phyloP scores from a whole-genome alignment of 148 eudicot species.

The Persicaria maculosa region DNA sequence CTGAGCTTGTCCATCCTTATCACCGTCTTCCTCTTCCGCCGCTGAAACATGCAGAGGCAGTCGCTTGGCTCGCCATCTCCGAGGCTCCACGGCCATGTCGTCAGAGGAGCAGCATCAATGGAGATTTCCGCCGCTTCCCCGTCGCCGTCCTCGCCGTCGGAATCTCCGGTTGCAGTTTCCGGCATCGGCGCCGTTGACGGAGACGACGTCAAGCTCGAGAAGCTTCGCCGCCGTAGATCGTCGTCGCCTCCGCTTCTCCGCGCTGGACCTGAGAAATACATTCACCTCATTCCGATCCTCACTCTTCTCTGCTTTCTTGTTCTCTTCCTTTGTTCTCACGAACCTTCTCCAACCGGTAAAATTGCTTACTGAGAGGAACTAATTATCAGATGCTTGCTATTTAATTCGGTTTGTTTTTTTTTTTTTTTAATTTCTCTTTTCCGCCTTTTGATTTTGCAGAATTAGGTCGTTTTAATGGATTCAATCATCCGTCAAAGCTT shows the following conservation, averaged over 20 bases:
- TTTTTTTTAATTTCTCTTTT: not conserved
- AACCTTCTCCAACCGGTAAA: slow-evolving; percentile 63
- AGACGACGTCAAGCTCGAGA: slow-evolving; percentile 45
- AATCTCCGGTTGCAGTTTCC: slow-evolving; percentile 2
- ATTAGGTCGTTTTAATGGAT: slow-evolving; percentile 21
- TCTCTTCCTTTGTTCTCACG: slow-evolving; percentile 70
- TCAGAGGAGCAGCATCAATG: slow-evolving; percentile 16
- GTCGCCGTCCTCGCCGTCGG: slow-evolving; percentile 18
- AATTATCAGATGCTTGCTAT: not conserved
- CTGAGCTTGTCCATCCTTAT: not conserved
- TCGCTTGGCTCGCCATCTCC: slow-evolving; percentile 51
- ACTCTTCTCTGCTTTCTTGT: slow-evolving; percentile 59
- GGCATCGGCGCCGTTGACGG: slow-evolving; percentile 11
- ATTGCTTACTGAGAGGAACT: not conserved
- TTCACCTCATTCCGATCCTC: slow-evolving; percentile 68
- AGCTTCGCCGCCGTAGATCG: slow-evolving; percentile 28
- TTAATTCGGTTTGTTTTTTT: not conserved
- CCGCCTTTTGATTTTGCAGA: slow-evolving; percentile 11
- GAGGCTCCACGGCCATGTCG: slow-evolving; percentile 25
- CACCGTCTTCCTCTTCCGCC: slow-evolving; percentile 1
- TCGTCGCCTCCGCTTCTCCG: slow-evolving; percentile 13
- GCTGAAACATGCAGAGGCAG: slow-evolving; percentile 48
- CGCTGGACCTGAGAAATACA: slow-evolving; percentile 32
- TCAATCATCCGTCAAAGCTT: slow-evolving; percentile 20
- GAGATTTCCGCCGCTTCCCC: slow-evolving; percentile 15